These are phyloP conservation scores for Trypanosoma boissoni DNA, from an alignment of 208 protist genomes.

Conservation along the genomic window DNA sequence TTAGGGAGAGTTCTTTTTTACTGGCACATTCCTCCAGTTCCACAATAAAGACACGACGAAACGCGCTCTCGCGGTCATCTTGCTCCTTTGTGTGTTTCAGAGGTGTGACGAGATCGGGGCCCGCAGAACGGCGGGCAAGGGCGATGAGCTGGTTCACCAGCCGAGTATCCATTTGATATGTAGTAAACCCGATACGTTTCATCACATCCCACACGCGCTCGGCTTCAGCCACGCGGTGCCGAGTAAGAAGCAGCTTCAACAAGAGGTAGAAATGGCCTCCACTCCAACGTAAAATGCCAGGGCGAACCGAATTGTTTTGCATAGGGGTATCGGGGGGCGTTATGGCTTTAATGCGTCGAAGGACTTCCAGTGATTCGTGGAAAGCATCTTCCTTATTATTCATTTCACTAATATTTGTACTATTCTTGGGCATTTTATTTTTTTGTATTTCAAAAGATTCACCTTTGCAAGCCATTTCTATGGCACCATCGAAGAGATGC, in stretches of 20 bases:
- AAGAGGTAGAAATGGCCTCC: conserved; percentile 68
- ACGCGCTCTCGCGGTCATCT: conserved; percentile 28
- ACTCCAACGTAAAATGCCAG: conserved; percentile 66
- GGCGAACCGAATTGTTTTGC: conserved; percentile 2
- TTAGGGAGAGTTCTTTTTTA: conserved; percentile 29
- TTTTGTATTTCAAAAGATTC: not conserved
- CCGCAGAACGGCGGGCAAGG: conserved; percentile 23
- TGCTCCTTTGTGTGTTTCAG: conserved; percentile 19
- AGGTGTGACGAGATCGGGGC: conserved; percentile 16
- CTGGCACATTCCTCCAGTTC: conserved; percentile 45
- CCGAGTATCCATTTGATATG: conserved; percentile 51
- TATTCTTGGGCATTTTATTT: conserved; percentile 8
- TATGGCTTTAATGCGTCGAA: conserved; percentile 37
- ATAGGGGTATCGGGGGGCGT: conserved; percentile 7
- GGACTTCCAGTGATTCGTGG: conserved; percentile 32
- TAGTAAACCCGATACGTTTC: conserved; percentile 59
- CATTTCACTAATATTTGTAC: too few species aligned
- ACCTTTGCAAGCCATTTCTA: conserved; percentile 18
- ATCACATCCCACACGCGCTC: conserved; percentile 65
- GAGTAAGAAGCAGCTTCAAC: conserved; percentile 56
- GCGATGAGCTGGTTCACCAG: conserved; percentile 56
- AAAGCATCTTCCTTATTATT: too few species aligned
- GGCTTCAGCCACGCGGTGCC: conserved; percentile 42
- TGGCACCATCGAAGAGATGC: conserved; percentile 45
- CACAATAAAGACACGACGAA: conserved; percentile 45